phyloP scores from a whole-genome alignment of 2,329 filamentous ascomycete genomes.

The Mollisia scopiformis region DNA sequence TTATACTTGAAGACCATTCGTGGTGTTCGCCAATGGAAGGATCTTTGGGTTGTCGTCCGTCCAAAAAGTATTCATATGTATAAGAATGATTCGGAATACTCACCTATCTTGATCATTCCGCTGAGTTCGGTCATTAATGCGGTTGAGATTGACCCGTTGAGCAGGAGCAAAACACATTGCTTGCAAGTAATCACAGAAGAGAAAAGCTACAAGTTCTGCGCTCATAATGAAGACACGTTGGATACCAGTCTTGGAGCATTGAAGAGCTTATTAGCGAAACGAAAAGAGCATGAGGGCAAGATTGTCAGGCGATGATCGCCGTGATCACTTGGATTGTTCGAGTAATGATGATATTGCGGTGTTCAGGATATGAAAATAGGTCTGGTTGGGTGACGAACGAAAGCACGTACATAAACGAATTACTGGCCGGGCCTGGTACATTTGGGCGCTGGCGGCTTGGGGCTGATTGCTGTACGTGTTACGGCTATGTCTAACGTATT shows the following conservation, averaged over 20 bases:
- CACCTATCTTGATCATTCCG: slow-evolving; percentile 79
- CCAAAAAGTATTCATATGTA: slow-evolving; percentile 86
- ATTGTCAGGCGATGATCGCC: slow-evolving; percentile 6
- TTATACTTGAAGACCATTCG: slow-evolving; percentile 81
- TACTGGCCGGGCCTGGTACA: slow-evolving; percentile 13
- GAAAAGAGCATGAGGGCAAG: slow-evolving; percentile 52
- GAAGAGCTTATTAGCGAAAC: slow-evolving; percentile 80
- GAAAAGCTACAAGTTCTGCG: slow-evolving; percentile 77
- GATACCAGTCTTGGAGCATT: slow-evolving; percentile 86
- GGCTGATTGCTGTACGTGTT: background rate
- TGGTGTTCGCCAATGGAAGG: slow-evolving; percentile 91
- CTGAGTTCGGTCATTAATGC: slow-evolving; percentile 82
- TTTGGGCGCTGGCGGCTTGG: slow-evolving; percentile 1
- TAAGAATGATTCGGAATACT: slow-evolving; percentile 91
- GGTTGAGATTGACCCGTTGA: slow-evolving; percentile 88
- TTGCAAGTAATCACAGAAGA: slow-evolving; percentile 94
- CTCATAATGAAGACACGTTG: slow-evolving; percentile 78
- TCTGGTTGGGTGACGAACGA: background rate
- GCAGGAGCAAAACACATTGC: slow-evolving; percentile 82
- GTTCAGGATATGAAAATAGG: background rate
- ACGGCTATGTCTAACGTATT: background rate
- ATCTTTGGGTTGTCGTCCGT: slow-evolving; percentile 89
- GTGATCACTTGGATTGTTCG: background rate
- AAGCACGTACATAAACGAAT: slow-evolving; percentile 11
- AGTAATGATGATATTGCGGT: background rate